A percentile compares a stretch with the other conserved stretches of the same genome.
These are phyloP conservation scores for Aspergillus tubingensis DNA, from an alignment of 2,329 filamentous ascomycete genomes.

Conservation along the genomic window DNA sequence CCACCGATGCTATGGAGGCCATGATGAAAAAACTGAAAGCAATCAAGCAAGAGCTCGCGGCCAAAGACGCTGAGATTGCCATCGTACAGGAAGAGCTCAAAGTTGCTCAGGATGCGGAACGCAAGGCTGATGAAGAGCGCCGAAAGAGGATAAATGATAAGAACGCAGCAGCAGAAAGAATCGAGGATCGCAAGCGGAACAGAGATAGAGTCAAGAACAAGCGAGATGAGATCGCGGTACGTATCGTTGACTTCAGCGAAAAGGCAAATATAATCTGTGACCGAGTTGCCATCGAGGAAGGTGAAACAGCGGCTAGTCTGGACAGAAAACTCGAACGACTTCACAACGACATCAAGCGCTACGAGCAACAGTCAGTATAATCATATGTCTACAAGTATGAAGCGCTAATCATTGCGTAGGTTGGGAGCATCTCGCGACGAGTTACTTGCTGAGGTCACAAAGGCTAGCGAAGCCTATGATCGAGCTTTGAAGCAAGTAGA, in stretches of 20 bases:
- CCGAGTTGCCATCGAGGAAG: conserved; percentile 64
- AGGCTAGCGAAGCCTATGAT: conserved; percentile 39
- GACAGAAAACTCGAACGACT: conserved; percentile 55
- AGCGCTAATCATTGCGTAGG: conserved; percentile 35
- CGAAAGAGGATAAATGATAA: conserved; percentile 60
- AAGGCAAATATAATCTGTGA: conserved; percentile 58
- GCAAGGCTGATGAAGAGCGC: conserved; percentile 52
- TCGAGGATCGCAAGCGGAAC: conserved; percentile 53
- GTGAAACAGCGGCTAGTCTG: conserved; percentile 61
- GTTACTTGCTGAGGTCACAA: conserved; percentile 55
- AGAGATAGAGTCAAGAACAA: conserved; percentile 51
- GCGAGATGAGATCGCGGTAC: conserved; percentile 49
- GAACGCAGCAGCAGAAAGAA: conserved; percentile 58
- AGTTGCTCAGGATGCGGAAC: conserved; percentile 59
- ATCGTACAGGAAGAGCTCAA: conserved; percentile 48
- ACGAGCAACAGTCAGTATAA: conserved; percentile 51
- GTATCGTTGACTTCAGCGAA: conserved; percentile 56
- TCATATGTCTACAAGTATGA: background rate
- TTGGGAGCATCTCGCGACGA: conserved; percentile 67
- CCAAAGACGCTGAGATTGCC: conserved; percentile 38
- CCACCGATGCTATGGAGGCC: conserved; percentile 46
- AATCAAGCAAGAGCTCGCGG: conserved; percentile 37
- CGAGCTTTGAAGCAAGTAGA: conserved; percentile 41
- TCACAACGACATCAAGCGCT: conserved; percentile 58
- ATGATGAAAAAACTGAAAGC: conserved; percentile 43